Conservation (phyloP, 805 yeast genomes). For the Pichia paraexigua region DNA sequence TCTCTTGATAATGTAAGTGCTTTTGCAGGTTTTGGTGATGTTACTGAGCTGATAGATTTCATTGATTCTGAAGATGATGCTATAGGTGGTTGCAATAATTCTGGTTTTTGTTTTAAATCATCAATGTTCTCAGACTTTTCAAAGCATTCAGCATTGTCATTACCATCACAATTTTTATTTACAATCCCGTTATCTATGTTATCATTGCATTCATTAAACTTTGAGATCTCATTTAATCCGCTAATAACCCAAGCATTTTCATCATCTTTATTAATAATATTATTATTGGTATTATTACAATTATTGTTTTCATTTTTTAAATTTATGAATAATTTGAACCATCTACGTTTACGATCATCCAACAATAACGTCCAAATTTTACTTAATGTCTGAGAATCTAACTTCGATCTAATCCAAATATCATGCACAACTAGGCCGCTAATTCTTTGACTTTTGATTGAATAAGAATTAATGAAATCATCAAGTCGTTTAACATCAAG, state of each 20-base stretch:
- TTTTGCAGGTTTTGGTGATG: neutral
- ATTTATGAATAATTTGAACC: constrained; percentile 3
- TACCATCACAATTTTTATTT: neutral
- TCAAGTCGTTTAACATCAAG: neutral
- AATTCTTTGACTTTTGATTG: constrained; percentile 21
- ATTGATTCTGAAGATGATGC: neutral
- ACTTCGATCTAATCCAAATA: constrained; percentile 72
- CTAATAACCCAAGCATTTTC: neutral
- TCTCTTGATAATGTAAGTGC: neutral
- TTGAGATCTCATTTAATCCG: neutral
- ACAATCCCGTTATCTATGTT: neutral
- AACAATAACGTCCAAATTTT: constrained; percentile 74
- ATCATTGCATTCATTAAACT: neutral
- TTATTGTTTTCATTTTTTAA: neutral
- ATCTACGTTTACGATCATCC: constrained; percentile 40
- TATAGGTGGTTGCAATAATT: neutral
- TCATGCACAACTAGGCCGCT: constrained; percentile 64
- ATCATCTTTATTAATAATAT: neutral
- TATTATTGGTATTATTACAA: neutral
- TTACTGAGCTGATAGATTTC: neutral
- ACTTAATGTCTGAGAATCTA: constrained; percentile 52
- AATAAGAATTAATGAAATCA: constrained; percentile 9
- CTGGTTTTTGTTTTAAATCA: neutral
- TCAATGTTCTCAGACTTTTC: neutral
- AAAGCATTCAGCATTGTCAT: neutral